Conservation (phyloP, 768 basidiomycete genomes). For the Agrocybe chaxingu region DNA sequence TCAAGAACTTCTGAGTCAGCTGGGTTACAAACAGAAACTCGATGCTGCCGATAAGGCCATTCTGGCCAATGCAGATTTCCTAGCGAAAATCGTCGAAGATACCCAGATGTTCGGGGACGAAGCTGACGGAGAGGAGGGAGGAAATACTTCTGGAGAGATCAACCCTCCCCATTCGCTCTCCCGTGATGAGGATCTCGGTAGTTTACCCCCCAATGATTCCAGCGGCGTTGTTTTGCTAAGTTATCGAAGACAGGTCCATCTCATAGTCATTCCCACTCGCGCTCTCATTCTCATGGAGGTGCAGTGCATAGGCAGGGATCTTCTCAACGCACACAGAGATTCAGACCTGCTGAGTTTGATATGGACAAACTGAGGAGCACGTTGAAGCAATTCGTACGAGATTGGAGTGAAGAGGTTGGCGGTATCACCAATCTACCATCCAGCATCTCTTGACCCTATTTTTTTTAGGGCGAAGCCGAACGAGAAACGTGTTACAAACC, state of each 20-base stretch:
- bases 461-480: conserved; percentile 64
- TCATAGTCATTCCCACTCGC: conserved; percentile 16
- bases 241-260: neutral
- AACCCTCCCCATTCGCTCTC: conserved; percentile 3
- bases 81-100: conserved; percentile 69
- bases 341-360: conserved; percentile 65
- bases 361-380: conserved; percentile 93
- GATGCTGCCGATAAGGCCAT: conserved; percentile 81
- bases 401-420: conserved; percentile 83
- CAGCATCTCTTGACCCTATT: neutral
- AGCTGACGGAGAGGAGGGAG: conserved; percentile 27
- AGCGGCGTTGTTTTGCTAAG: conserved; percentile 1
- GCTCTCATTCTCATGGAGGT: conserved; percentile 3
- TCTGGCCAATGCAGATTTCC: conserved; percentile 72
- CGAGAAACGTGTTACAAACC: conserved; percentile 80
- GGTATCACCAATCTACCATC: neutral
- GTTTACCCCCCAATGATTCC: neutral
- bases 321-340: conserved; percentile 24
- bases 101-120: conserved; percentile 79
- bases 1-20: conserved; percentile 57
- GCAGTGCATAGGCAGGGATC: conserved; percentile 16
- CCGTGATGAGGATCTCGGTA: conserved; percentile 7
- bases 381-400: conserved; percentile 87
- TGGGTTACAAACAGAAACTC: conserved; percentile 81
- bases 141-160: neutral